Evolutionary conservation across 768 basidiomycete genomes (phyloP), one percentile per base, ranked within the genome.

Genomic region (Suillus subluteus): DNA sequence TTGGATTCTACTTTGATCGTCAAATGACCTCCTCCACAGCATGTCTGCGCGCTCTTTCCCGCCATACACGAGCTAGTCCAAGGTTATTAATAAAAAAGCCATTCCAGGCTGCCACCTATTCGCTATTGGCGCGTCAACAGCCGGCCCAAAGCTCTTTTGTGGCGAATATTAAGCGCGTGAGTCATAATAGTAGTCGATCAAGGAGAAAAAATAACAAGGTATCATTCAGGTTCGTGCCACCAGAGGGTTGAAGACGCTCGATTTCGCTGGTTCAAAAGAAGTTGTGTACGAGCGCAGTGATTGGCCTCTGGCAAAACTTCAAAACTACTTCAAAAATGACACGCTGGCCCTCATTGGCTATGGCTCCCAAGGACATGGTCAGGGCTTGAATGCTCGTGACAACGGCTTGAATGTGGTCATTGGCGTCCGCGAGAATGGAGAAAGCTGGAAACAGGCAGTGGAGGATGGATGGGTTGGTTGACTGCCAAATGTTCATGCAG

Each of bases 301-400:
- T 87, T 99, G 98, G 98, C 98, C 98, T 44, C 83, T 97, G 68
- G 89, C 95, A 68, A 98, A 94, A 83, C 90, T 99, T 76, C 97
- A 99, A 80, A 95, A 98, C 79, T 99, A 97, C 87, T 98, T 99
- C 88, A 99, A 98, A 83, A 92, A 98, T 76, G 98, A 99, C 81
- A 98, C 96, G 70, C 94, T 99, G 65, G 97, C 97, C 68, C 89
- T 99, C 82, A 99, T 99, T 74, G 98, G 98, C 67, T 99, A 99
- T 78, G 98, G 98, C 68, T 99, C 98, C 12, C 95, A 97, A 82
- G 96, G 97, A 46, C 98, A 99, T 79, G 98, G 98, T 23, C 98
- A 99, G 81, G 96, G 97, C 69, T 83, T 99, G 79, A 99, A 99
- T 78, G 97, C 98, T 65, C 95, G 98, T 73, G 98, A 99, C 86